Percentiles rank a stretch among this genome's conserved stretches.
Evolutionary conservation across 2,329 filamentous ascomycete genomes (phyloP).

Genomic region (Exophiala lecanii-corni): DNA sequence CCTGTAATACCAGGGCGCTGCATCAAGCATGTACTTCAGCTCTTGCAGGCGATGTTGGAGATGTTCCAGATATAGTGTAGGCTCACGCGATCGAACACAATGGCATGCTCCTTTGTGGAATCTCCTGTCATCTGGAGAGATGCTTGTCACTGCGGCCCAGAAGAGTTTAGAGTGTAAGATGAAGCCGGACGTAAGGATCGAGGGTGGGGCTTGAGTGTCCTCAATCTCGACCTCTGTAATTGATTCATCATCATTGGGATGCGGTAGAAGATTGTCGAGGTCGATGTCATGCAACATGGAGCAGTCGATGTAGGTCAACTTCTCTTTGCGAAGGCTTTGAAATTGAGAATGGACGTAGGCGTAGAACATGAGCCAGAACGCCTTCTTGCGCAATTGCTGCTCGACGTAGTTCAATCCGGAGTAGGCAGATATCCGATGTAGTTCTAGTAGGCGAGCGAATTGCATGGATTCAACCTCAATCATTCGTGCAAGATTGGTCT

Average conservation of each 20-base stretch:
- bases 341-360: constrained; percentile 27
- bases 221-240: constrained; percentile 27
- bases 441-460: constrained; percentile 20
- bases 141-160: neutral
- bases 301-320: constrained; percentile 30
- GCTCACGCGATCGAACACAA: constrained; percentile 9
- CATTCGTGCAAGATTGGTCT: neutral
- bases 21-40: constrained; percentile 31
- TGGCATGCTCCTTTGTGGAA: constrained; percentile 5
- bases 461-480: neutral
- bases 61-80: constrained; percentile 17
- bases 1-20: constrained; percentile 26
- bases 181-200: constrained; percentile 30
- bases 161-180: constrained; percentile 31
- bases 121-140: neutral
- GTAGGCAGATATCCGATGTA: constrained; percentile 33
- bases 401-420: constrained; percentile 32
- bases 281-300: constrained; percentile 29
- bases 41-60: constrained; percentile 29
- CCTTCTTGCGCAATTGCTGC: constrained; percentile 35
- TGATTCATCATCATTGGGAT: constrained; percentile 33
- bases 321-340: constrained; percentile 26
- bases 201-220: constrained; percentile 1
- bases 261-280: constrained; percentile 32
- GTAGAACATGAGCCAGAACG: constrained; percentile 36